These are phyloP conservation scores for Patellifolia procumbens DNA, from an alignment of 179 eudicot genomes.

Conservation along the genomic window DNA sequence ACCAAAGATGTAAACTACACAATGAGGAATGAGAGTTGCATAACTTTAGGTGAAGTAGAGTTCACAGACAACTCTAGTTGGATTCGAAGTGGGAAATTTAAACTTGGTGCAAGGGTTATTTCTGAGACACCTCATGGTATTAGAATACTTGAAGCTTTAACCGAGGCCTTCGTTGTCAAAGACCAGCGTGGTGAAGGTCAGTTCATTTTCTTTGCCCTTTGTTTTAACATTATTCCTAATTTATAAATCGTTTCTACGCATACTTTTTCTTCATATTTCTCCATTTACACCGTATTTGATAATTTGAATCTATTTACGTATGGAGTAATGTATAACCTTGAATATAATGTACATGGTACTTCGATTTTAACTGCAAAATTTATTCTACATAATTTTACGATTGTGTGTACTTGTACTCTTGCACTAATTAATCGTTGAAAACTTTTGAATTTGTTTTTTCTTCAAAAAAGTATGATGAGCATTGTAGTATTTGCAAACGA, in stretches of 20 bases:
- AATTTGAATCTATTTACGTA: too few species aligned
- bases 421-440: too few species aligned
- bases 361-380: too few species aligned
- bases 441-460: too few species aligned
- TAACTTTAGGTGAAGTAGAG: conserved; percentile 52
- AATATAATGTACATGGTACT: too few species aligned
- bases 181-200: conserved; percentile 90
- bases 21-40: conserved; percentile 44
- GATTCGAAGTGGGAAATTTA: conserved; percentile 64
- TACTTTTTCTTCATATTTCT: too few species aligned
- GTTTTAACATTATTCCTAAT: background rate
- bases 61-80: conserved; percentile 85
- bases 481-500: too few species aligned
- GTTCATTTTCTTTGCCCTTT: conserved; percentile 6
- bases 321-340: too few species aligned
- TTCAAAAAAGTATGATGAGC: too few species aligned
- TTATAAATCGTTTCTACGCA: background rate
- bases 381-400: too few species aligned
- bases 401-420: too few species aligned
- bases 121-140: conserved; percentile 21
- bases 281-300: too few species aligned
- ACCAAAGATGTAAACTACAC: conserved; percentile 52
- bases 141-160: conserved; percentile 52
- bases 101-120: conserved; percentile 65
- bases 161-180: conserved; percentile 64